A percentile compares a stretch with the other conserved stretches of the same genome.
Evolutionary conservation across 805 yeast genomes (phyloP).

Genomic region (Saturnispora quitensis): DNA sequence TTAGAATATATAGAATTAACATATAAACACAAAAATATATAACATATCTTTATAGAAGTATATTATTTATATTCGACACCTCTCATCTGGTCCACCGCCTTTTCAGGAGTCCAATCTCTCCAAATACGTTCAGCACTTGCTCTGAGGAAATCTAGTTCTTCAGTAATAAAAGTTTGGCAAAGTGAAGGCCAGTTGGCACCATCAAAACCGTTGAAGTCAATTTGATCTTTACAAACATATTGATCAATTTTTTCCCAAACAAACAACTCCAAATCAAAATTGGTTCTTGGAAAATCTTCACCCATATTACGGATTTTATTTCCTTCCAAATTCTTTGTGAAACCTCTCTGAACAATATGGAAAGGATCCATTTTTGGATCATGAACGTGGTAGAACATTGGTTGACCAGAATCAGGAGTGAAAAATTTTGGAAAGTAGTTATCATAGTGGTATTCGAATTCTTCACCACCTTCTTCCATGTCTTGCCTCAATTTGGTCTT

Average conservation of each 20-base stretch:
- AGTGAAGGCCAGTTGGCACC: constrained; percentile 15
- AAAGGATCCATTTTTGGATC: constrained; percentile 49
- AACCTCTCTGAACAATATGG: constrained; percentile 24
- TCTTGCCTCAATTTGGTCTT: constrained; percentile 16
- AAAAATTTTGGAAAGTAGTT: constrained; percentile 21
- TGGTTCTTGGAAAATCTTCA: constrained; percentile 25
- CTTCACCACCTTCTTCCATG: constrained; percentile 19
- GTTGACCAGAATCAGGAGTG: constrained; percentile 22
- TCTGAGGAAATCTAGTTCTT: constrained; percentile 20
- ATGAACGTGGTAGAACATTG: constrained; percentile 39
- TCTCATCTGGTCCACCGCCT: constrained; percentile 10
- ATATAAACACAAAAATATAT: not conserved
- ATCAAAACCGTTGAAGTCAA: constrained; percentile 19
- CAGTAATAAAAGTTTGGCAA: constrained; percentile 23
- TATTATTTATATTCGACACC: constrained; percentile 7
- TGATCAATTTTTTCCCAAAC: constrained; percentile 28
- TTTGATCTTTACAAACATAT: constrained; percentile 25
- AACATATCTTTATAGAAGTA: not conserved
- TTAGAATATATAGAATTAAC: not conserved
- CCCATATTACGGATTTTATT: constrained; percentile 28
- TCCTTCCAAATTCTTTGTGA: constrained; percentile 23
- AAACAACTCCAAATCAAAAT: constrained; percentile 27
- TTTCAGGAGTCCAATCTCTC: constrained; percentile 11
- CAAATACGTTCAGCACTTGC: constrained; percentile 18
- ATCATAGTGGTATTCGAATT: constrained; percentile 23